These are phyloP conservation scores for Xylariales sp. DNA, from an alignment of 2,329 filamentous ascomycete genomes.

Conservation along the genomic window DNA sequence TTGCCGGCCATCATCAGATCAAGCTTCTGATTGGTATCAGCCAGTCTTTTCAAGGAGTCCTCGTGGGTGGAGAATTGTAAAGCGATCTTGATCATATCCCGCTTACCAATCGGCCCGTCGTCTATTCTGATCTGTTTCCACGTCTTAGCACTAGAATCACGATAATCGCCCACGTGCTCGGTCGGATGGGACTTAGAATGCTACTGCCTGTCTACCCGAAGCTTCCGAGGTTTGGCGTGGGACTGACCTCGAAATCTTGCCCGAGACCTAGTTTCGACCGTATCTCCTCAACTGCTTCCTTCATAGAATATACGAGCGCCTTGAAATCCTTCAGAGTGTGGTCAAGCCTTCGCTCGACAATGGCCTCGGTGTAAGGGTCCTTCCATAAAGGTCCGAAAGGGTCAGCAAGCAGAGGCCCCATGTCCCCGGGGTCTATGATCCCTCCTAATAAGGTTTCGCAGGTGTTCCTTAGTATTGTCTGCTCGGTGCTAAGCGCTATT, in stretches of 20 bases:
- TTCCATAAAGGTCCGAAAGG: constrained; percentile 49
- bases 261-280: constrained; percentile 27
- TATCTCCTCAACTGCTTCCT: constrained; percentile 41
- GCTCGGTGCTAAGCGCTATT: constrained; percentile 43
- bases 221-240: neutral
- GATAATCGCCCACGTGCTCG: neutral
- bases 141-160: constrained; percentile 1
- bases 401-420: constrained; percentile 48
- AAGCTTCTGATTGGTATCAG: constrained; percentile 42
- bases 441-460: constrained; percentile 48
- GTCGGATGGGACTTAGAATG: neutral
- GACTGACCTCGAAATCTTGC: constrained; percentile 29
- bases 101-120: constrained; percentile 21
- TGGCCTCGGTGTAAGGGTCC: constrained; percentile 30
- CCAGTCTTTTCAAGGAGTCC: constrained; percentile 27
- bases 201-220: neutral
- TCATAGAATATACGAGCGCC: constrained; percentile 41
- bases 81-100: constrained; percentile 34
- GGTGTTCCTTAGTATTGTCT: constrained; percentile 46
- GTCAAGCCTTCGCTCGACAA: constrained; percentile 43
- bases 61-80: constrained; percentile 32
- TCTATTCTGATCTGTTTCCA: constrained; percentile 21
- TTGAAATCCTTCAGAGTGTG: constrained; percentile 43
- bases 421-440: constrained; percentile 38
- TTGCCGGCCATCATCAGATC: constrained; percentile 40